These are phyloP conservation scores for Russula compacta DNA, from an alignment of 768 basidiomycete genomes.

Conservation along the genomic window DNA sequence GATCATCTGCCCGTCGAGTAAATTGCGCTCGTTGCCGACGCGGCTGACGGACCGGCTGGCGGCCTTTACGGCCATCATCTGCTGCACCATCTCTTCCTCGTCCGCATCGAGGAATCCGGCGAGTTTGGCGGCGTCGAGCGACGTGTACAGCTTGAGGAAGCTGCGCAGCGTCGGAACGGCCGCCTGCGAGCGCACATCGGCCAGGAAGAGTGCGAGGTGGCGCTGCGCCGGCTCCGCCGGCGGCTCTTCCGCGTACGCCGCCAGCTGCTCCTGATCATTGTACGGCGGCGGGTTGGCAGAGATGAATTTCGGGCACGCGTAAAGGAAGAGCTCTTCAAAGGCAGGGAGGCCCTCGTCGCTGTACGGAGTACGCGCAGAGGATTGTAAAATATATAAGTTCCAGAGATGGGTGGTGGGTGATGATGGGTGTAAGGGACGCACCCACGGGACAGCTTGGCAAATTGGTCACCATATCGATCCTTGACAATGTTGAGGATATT, in stretches of 20 bases:
- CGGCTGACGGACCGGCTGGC: slow-evolving; percentile 70
- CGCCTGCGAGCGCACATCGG: slow-evolving; percentile 66
- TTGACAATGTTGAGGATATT: slow-evolving; percentile 89
- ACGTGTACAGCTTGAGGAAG: slow-evolving; percentile 93
- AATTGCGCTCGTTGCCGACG: slow-evolving; percentile 36
- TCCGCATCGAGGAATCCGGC: slow-evolving; percentile 85
- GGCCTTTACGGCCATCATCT: slow-evolving; percentile 96
- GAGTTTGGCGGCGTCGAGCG: slow-evolving; percentile 84
- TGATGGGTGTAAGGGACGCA: slow-evolving; percentile 31
- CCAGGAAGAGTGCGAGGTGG: slow-evolving; percentile 76
- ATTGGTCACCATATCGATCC: slow-evolving; percentile 90
- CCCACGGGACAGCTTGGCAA: slow-evolving; percentile 78
- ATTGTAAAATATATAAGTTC: background rate
- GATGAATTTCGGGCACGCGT: slow-evolving; percentile 96
- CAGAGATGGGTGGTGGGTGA: too few species aligned
- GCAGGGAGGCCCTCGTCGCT: slow-evolving; percentile 68
- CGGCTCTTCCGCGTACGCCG: slow-evolving; percentile 31
- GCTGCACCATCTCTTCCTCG: slow-evolving; percentile 91
- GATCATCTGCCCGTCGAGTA: slow-evolving; percentile 81
- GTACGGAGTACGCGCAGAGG: background rate
- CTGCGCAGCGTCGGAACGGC: slow-evolving; percentile 81
- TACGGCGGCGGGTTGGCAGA: slow-evolving; percentile 91
- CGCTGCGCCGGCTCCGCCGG: slow-evolving; percentile 69
- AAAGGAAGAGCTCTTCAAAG: slow-evolving; percentile 88
- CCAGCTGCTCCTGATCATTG: slow-evolving; percentile 61